Evolutionary conservation across 371 early-diverging fungal species (phyloP), one percentile per base, ranked within the genome.

Genomic region (Syncephalastrum contaminatum): DNA sequence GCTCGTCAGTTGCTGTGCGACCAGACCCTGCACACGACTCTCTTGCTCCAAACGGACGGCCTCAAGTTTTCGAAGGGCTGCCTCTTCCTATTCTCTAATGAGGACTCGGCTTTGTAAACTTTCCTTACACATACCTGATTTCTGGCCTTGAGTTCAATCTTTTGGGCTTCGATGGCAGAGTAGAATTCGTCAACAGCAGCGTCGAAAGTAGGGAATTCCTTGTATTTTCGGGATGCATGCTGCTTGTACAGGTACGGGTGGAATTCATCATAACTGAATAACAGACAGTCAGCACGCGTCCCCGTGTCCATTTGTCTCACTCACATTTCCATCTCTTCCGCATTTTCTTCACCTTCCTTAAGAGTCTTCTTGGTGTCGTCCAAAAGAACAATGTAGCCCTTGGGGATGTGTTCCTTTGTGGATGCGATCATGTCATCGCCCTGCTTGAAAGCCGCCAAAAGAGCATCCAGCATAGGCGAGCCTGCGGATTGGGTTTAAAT

Each of bases 131-230:
- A 14, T 53, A 67, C 72, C 64, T 88, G 88, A 48, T 77, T 70
- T 49, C 83, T 80, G 15, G 86, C 83, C 56, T 87, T 87, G 45
- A 88, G 49, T 20, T 83, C 83, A 6, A 93, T 64, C 56, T 86
- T 86, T 66, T 94, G 95, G n/a, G 90, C 79, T 69, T 99, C 99
- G 25, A 94, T 82, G 10, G 88, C 83, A 0, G 94, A 93, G 61
- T 88, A 98, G 72, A 89, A 99, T 51, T 91, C 88, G 63, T 99
- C 98, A 0, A 93, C 94, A 0, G 94, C 89, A 40, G 81, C 77
- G 61, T 91, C 86, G 81, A 97, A 97, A 1, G 87, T 83, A 27
- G 66, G 70, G 41, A 81, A 90, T 53, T 88, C 85, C 47, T 82
- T 82, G 66, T 75, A 68, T 15, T 63, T 54, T 30, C 63, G 67